Conservation (phyloP, 2,329 filamentous ascomycete species). For the Ilyonectria robusta region DNA sequence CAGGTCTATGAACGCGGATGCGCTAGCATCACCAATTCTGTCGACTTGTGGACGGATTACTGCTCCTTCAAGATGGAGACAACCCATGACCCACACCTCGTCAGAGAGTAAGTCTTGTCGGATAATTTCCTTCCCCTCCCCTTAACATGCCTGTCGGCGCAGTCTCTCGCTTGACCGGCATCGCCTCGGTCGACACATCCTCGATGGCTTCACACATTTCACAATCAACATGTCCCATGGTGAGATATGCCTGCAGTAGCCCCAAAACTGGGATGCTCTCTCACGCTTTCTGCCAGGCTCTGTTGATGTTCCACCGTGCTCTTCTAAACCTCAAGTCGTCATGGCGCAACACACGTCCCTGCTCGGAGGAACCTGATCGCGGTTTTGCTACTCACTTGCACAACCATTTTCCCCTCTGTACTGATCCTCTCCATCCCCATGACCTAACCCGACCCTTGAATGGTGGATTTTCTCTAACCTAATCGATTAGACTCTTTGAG, state of each 20-base stretch:
- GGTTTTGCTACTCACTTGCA: constrained; percentile 67
- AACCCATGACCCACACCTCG: constrained; percentile 92
- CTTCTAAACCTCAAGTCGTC: constrained; percentile 58
- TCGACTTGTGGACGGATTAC: constrained; percentile 98
- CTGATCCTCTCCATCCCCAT: constrained; percentile 64
- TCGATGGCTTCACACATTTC: constrained; percentile 54
- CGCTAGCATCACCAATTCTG: constrained; percentile 91
- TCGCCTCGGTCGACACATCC: constrained; percentile 57
- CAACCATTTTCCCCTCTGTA: constrained; percentile 68
- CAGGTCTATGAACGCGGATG: constrained; percentile 96
- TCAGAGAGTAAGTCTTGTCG: constrained; percentile 97
- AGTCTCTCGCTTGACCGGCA: constrained; percentile 58
- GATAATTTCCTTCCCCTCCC: constrained; percentile 79
- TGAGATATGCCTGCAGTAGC: constrained; percentile 80
- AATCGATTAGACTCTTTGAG: constrained; percentile 85
- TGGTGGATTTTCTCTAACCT: constrained; percentile 47
- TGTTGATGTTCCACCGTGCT: constrained; percentile 61
- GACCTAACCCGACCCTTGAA: constrained; percentile 53
- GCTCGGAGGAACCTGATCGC: constrained; percentile 56
- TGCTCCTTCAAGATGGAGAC: constrained; percentile 99
- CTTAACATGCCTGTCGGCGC: constrained; percentile 70
- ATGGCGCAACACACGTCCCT: constrained; percentile 53
- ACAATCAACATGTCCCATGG: constrained; percentile 64
- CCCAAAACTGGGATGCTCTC: constrained; percentile 72
- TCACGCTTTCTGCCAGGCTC: constrained; percentile 76